Evolutionary conservation across 2,329 filamentous ascomycete genomes (phyloP).

Genomic region (Trichophaea hybrida): DNA sequence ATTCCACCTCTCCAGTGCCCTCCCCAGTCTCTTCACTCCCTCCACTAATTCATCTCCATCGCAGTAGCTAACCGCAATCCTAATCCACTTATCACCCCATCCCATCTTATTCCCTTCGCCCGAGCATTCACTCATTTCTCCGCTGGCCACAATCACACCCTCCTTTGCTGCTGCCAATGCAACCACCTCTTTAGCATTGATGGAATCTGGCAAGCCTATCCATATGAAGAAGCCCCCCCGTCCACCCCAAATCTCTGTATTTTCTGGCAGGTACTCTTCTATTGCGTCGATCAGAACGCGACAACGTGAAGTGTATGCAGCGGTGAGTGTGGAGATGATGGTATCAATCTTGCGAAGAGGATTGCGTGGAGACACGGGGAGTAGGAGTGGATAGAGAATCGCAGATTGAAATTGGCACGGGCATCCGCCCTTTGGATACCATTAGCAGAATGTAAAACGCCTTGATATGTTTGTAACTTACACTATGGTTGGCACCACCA

Average conservation of each 20-base stretch:
- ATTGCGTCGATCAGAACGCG: constrained; percentile 45
- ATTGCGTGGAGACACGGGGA: constrained; percentile 37
- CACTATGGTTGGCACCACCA: constrained; percentile 38
- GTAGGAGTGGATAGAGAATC: constrained; percentile 39
- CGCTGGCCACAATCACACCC: constrained; percentile 52
- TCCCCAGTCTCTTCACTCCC: constrained; percentile 20
- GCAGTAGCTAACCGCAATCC: constrained; percentile 25
- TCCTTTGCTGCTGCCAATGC: constrained; percentile 43
- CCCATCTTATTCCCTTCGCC: constrained; percentile 19
- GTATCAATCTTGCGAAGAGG: constrained; percentile 29
- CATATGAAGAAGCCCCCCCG: constrained; percentile 78
- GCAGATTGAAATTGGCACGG: constrained; percentile 43
- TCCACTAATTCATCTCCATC: constrained; percentile 18
- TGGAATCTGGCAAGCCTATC: constrained; percentile 46
- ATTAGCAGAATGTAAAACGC: constrained; percentile 31
- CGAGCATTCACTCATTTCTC: constrained; percentile 36
- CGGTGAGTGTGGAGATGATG: constrained; percentile 39
- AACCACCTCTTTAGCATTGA: constrained; percentile 42
- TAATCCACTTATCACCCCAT: constrained; percentile 23
- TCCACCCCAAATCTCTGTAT: constrained; percentile 35
- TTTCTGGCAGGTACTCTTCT: constrained; percentile 47
- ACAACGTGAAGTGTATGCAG: constrained; percentile 42
- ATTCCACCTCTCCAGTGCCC: constrained; percentile 14
- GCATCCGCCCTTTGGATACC: constrained; percentile 40
- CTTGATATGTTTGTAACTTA: constrained; percentile 41